Percentiles rank a stretch among this genome's conserved stretches.
phyloP scores from a whole-genome alignment of 192 early-diverging fungal genomes.

The Podila verticillata region DNA sequence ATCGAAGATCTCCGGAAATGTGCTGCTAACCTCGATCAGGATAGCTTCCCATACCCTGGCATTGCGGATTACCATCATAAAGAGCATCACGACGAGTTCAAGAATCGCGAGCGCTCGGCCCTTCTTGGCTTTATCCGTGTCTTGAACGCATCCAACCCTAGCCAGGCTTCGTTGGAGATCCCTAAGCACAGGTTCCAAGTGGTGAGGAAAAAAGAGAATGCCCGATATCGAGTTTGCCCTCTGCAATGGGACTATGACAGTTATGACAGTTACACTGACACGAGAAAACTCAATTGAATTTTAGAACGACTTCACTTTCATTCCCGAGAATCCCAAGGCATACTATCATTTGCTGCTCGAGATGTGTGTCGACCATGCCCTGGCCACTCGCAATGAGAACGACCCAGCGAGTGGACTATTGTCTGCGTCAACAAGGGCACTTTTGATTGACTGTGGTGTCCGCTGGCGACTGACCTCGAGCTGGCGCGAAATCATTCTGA shows the following conservation, averaged over 20 bases:
- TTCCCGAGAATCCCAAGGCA: constrained; percentile 66
- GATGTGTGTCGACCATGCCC: constrained; percentile 71
- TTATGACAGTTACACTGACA: too few species aligned
- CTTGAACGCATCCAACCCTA: constrained; percentile 21
- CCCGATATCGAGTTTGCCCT: too few species aligned
- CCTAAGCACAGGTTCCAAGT: constrained; percentile 35
- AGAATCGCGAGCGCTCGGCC: constrained; percentile 40
- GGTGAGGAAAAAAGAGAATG: constrained; percentile 5
- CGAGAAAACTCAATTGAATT: too few species aligned
- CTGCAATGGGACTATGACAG: too few species aligned
- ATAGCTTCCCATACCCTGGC: constrained; percentile 59
- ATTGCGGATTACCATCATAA: constrained; percentile 65
- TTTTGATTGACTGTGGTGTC: constrained; percentile 74
- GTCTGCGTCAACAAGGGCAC: constrained; percentile 61
- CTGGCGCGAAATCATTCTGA: constrained; percentile 60
- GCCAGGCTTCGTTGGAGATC: constrained; percentile 12
- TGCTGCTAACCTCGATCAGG: constrained; percentile 51
- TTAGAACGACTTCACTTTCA: constrained; percentile 58
- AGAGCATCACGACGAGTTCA: constrained; percentile 62
- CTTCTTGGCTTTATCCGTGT: constrained; percentile 29
- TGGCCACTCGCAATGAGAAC: constrained; percentile 39
- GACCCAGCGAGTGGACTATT: constrained; percentile 55
- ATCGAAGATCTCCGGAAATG: constrained; percentile 62
- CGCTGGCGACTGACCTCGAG: constrained; percentile 72
- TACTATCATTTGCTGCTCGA: constrained; percentile 70